phyloP scores from a whole-genome alignment of 2,329 filamentous ascomycete genomes.

The Cytospora paraplurivora region DNA sequence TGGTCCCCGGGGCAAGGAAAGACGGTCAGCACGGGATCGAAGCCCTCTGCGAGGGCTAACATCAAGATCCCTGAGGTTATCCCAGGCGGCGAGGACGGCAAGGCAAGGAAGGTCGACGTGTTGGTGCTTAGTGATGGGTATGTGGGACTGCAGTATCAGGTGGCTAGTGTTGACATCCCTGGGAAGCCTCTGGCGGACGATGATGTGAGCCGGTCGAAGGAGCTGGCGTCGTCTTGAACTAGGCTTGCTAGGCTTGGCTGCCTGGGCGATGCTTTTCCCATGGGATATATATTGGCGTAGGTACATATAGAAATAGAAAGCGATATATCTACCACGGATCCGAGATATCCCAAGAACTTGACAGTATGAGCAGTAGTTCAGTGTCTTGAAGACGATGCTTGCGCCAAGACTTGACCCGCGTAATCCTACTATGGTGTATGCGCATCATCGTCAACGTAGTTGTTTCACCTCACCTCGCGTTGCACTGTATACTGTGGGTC shows the following conservation, averaged over 20 bases:
- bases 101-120: conserved; percentile 69
- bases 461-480: too few species aligned
- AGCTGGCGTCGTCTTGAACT: conserved; percentile 30
- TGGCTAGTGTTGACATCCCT: conserved; percentile 55
- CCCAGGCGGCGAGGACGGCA: conserved; percentile 37
- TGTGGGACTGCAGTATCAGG: conserved; percentile 66
- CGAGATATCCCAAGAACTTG: background rate
- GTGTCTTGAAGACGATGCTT: too few species aligned
- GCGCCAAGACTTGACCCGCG: too few species aligned
- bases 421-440: too few species aligned
- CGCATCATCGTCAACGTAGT: too few species aligned
- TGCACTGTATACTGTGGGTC: too few species aligned
- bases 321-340: background rate
- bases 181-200: conserved; percentile 51
- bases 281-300: background rate
- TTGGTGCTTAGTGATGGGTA: conserved; percentile 86
- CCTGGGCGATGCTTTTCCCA: too few species aligned
- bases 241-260: background rate
- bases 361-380: too few species aligned
- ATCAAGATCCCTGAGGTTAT: conserved; percentile 60
- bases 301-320: background rate
- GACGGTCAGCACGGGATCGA: conserved; percentile 45
- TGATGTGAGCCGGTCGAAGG: conserved; percentile 48
- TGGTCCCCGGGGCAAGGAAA: conserved; percentile 54
- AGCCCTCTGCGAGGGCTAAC: conserved; percentile 55